These are phyloP conservation scores for Diaporthe caulivora DNA, from an alignment of 2,329 filamentous ascomycete species.

Conservation along the genomic window DNA sequence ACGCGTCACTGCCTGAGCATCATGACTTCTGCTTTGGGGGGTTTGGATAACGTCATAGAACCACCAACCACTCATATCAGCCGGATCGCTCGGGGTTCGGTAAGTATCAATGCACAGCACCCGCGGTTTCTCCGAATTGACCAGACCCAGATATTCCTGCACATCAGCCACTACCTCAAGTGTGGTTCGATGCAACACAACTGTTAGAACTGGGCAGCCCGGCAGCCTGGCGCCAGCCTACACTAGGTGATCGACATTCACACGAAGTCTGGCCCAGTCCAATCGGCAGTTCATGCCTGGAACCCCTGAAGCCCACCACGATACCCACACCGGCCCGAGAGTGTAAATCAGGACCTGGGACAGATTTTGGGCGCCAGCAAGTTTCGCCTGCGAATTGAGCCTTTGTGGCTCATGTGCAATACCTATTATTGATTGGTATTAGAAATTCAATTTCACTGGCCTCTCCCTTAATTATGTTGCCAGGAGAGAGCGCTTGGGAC, in stretches of 20 bases:
- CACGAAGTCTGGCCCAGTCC: not conserved
- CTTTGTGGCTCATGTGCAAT: not conserved
- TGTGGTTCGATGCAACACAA: conserved; percentile 3
- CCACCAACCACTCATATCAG: not conserved
- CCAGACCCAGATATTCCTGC: not conserved
- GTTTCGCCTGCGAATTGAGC: not conserved
- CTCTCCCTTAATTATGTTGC: not conserved
- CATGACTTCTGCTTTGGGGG: conserved; percentile 18
- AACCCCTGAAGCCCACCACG: not conserved
- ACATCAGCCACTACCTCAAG: not conserved
- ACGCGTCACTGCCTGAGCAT: conserved; percentile 6
- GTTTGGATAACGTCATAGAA: conserved; percentile 21
- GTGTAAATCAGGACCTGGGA: not conserved
- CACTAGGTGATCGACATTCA: not conserved
- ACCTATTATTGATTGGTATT: not conserved
- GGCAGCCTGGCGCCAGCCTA: not conserved
- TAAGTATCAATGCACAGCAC: not conserved
- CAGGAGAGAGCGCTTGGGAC: not conserved
- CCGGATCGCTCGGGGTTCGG: conserved; percentile 26
- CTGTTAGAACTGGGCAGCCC: not conserved
- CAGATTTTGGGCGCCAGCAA: not conserved
- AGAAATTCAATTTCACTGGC: not conserved
- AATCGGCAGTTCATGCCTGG: not conserved
- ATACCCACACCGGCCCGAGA: no score
- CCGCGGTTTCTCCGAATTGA: not conserved